Conservation (phyloP, 1,139 yeast species). For the Casaregolazyma lundiana region DNA sequence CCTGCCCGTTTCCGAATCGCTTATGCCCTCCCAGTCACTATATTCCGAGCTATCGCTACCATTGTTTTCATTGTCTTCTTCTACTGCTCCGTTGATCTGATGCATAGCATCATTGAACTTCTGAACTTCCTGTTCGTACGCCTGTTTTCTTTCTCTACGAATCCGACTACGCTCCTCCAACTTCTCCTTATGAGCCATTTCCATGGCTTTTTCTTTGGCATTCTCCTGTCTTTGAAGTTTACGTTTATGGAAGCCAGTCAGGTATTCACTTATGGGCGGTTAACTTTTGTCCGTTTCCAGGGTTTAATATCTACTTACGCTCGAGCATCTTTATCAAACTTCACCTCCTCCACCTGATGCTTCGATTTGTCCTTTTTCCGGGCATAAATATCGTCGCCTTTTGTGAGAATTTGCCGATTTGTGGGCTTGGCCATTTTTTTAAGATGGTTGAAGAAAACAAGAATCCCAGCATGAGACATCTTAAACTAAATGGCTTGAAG, state of each 20-base stretch:
- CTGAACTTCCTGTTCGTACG: slow-evolving; percentile 58
- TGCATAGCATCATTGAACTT: slow-evolving; percentile 54
- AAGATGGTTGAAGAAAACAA: neutral
- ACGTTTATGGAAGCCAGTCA: slow-evolving; percentile 95
- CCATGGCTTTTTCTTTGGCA: slow-evolving; percentile 70
- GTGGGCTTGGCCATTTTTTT: slow-evolving; percentile 17
- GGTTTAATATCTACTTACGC: slow-evolving; percentile 28
- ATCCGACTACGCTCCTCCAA: slow-evolving; percentile 71
- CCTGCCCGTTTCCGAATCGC: slow-evolving; percentile 31
- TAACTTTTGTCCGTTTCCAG: neutral
- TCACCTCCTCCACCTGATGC: slow-evolving; percentile 73
- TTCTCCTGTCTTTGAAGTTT: slow-evolving; percentile 82
- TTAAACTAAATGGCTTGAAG: too few relatives aligned
- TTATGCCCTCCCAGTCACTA: slow-evolving; percentile 35
- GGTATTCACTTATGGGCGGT: slow-evolving; percentile 48
- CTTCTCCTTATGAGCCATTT: slow-evolving; percentile 66
- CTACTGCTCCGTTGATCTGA: slow-evolving; percentile 38
- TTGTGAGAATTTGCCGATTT: slow-evolving; percentile 77
- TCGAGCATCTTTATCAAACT: slow-evolving; percentile 70
- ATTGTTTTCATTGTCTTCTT: slow-evolving; percentile 18
- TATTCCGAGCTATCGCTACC: slow-evolving; percentile 20
- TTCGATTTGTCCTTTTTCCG: slow-evolving; percentile 52
- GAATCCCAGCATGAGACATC: too few relatives aligned
- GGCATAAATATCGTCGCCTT: slow-evolving; percentile 78
- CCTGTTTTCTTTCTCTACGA: slow-evolving; percentile 65